Percentiles rank a stretch among this genome's conserved stretches.
These are phyloP conservation scores for Cubamyces lactineus DNA, from an alignment of 768 basidiomycete genomes.

Conservation along the genomic window DNA sequence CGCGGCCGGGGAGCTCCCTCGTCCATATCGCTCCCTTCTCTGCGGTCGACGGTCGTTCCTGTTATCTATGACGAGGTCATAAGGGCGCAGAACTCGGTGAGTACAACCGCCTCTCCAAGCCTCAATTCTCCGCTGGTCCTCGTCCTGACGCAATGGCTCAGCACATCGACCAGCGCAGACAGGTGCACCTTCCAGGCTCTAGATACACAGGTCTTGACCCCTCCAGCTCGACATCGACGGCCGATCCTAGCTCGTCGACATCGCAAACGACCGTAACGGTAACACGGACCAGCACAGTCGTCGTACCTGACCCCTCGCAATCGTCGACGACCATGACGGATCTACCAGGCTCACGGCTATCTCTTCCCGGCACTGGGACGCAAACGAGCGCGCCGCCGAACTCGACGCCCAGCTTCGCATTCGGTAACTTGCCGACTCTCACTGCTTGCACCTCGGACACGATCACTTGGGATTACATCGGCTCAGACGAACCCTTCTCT, in stretches of 20 bases:
- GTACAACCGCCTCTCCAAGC: background rate
- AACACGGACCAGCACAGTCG: slow-evolving; percentile 6
- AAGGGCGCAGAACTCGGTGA: slow-evolving; percentile 5
- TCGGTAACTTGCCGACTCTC: slow-evolving; percentile 36
- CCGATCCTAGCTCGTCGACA: background rate
- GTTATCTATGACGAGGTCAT: slow-evolving; percentile 20
- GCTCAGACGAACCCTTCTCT: slow-evolving; percentile 18
- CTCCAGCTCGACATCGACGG: slow-evolving; percentile 2
- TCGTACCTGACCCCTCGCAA: slow-evolving; percentile 2
- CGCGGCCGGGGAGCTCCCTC: slow-evolving; percentile 16
- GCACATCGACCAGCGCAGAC: slow-evolving; percentile 13
- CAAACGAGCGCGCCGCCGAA: background rate
- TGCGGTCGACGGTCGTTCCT: background rate
- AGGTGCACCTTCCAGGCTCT: slow-evolving; percentile 16
- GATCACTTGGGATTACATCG: slow-evolving; percentile 34
- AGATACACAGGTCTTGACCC: slow-evolving; percentile 9
- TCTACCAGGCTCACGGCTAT: background rate
- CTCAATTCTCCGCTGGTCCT: background rate
- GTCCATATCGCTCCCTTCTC: slow-evolving; percentile 11
- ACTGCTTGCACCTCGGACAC: slow-evolving; percentile 38
- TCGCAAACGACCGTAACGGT: slow-evolving; percentile 4
- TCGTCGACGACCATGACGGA: background rate
- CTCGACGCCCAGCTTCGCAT: slow-evolving; percentile 18
- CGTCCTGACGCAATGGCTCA: slow-evolving; percentile 13
- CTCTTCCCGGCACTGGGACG: background rate